phyloP scores from a whole-genome alignment of 1,284 basidiomycete species.

The Trametes polyzona region DNA sequence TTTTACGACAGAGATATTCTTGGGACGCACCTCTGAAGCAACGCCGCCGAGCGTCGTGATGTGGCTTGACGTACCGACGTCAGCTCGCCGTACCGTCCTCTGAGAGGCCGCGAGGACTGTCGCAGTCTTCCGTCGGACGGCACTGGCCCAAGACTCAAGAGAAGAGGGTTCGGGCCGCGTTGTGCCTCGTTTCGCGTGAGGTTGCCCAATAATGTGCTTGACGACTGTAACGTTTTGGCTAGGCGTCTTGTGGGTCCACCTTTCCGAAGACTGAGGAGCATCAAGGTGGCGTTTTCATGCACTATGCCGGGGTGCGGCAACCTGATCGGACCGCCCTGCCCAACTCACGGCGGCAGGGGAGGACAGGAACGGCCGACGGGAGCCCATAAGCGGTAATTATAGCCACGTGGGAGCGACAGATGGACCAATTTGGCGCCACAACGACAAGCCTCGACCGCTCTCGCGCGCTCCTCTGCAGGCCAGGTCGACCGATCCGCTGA shows the following conservation, averaged over 20 bases:
- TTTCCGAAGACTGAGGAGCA: neutral
- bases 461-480: constrained; percentile 21
- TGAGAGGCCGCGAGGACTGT: too few species aligned
- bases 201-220: neutral
- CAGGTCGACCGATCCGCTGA: constrained; percentile 22
- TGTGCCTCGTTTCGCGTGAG: too few species aligned
- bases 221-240: neutral
- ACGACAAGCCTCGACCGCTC: constrained; percentile 21
- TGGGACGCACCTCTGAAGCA: too few species aligned
- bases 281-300: neutral
- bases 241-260: neutral
- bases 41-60: too few species aligned
- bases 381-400: neutral
- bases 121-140: too few species aligned
- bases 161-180: too few species aligned
- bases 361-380: constrained; percentile 9
- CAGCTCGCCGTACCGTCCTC: too few species aligned
- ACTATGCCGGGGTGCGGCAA: neutral
- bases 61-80: neutral
- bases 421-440: constrained; percentile 14
- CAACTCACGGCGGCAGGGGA: neutral
- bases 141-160: too few species aligned
- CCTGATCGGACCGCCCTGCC: neutral
- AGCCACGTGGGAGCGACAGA: constrained; percentile 14
- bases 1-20: too few species aligned